Base-by-base conservation (phyloP, 1,284 basidiomycete species). In the Grifola frondosa region DNA sequence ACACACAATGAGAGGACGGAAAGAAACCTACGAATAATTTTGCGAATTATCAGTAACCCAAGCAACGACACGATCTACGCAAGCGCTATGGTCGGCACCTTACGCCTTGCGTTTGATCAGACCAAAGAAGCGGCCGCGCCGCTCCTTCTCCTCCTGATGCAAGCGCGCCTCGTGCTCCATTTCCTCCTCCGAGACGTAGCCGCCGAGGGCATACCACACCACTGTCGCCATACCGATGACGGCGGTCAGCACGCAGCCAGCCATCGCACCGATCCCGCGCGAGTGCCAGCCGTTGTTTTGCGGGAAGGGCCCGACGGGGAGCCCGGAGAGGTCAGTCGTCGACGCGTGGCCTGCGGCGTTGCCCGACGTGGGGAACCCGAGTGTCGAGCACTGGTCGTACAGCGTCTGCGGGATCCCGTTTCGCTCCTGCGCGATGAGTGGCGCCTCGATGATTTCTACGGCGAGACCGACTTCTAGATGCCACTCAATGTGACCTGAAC, bases 201-300 rank as follows among this genome's bases (percentile, higher is more conserved):
- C 79, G 20, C 86, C 87, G 42, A 80, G 69, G 35, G 82, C 67
- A 65, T 96, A 97, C 90, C 92, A 94, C 31, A 81, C 68, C 16
- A 97, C 88, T 0, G 81, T 78, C 3, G 70, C 60, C 77, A 95
- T 85, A 1, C 95, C 94, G 36, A 95, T 55, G 20, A 91, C 69
- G 1, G 90, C 91, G 1, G 88, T 81, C 46, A 96, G 66, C 41
- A 94, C 82, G 59, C 91, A 82, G 61, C 88, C 93, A 1, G 81
- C 77, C 75, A 98, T 81, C 17, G 94, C 93, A 22, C 81, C 80
- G 48, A 92, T 88, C 21, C 88, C 91, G 63, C 77, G 83, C 20
- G 82, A 65, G 43, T 78, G 80, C 91, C 91, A 95, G n/a, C 89
- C 89, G 37, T 84, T 62, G 35, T 73, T 69, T 62, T 90, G 88